These are phyloP conservation scores for Ogataea wickerhamii DNA, from an alignment of 805 yeast genomes.

Conservation along the genomic window DNA sequence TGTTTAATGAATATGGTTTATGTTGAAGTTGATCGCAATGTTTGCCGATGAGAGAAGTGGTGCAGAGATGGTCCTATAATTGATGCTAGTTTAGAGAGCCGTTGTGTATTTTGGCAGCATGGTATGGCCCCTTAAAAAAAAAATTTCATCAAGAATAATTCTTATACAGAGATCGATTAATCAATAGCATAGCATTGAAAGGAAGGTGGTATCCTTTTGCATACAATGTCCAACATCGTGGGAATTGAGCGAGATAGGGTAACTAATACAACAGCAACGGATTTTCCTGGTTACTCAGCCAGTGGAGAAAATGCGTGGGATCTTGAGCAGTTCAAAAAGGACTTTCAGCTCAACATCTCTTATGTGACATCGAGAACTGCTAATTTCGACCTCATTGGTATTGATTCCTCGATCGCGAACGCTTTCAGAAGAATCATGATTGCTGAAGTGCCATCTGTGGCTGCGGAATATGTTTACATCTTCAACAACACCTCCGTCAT, in stretches of 20 bases:
- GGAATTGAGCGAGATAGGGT: slow-evolving; percentile 90
- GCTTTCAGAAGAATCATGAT: slow-evolving; percentile 97
- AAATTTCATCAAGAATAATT: too few relatives aligned
- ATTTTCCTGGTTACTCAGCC: slow-evolving; percentile 80
- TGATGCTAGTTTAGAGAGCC: too few relatives aligned
- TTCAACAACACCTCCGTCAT: slow-evolving; percentile 95
- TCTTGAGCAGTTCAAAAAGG: slow-evolving; percentile 69
- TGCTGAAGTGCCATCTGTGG: slow-evolving; percentile 93
- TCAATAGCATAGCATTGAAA: too few relatives aligned
- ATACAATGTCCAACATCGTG: slow-evolving; percentile 52
- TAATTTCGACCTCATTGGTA: slow-evolving; percentile 79
- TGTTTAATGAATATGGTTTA: too few relatives aligned
- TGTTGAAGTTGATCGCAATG: too few relatives aligned
- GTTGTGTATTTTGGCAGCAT: too few relatives aligned
- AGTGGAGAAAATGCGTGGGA: slow-evolving; percentile 76
- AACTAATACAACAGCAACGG: slow-evolving; percentile 82
- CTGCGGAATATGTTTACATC: slow-evolving; percentile 86
- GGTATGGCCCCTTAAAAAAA: too few relatives aligned
- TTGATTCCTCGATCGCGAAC: slow-evolving; percentile 92
- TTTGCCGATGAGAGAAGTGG: too few relatives aligned
- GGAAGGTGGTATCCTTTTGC: too few relatives aligned
- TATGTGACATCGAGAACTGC: slow-evolving; percentile 65
- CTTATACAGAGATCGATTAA: too few relatives aligned
- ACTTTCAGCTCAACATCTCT: slow-evolving; percentile 63
- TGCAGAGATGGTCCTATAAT: too few relatives aligned